Conservation (phyloP, 176 grass and related monocot species). For the Ampelocalamus luodianensis region DNA sequence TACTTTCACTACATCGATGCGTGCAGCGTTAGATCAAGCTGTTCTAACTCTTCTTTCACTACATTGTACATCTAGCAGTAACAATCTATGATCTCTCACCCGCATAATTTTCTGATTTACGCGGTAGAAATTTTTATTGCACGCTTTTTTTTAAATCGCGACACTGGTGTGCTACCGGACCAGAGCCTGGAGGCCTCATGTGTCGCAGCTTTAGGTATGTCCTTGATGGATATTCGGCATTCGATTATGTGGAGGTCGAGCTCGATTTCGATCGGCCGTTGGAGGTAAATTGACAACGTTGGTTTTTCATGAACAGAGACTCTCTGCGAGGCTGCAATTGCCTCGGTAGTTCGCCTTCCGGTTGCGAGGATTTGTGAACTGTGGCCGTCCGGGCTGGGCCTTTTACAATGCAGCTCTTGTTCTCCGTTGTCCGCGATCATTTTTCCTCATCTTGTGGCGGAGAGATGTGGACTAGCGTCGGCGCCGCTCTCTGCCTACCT, state of each 20-base stretch:
- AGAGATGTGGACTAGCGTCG: not conserved
- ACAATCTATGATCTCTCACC: too few relatives aligned
- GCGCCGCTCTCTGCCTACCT: not conserved
- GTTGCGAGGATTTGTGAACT: not conserved
- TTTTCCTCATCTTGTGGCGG: not conserved
- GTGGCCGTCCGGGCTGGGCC: not conserved
- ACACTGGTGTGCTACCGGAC: not conserved
- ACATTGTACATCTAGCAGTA: too few relatives aligned
- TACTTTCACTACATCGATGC: too few relatives aligned
- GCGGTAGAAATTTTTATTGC: too few relatives aligned
- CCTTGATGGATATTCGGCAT: constrained; percentile 32
- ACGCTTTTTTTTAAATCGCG: too few relatives aligned
- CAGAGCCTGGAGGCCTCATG: not conserved
- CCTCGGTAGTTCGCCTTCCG: not conserved
- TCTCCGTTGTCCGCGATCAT: not conserved
- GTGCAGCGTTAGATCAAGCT: too few relatives aligned
- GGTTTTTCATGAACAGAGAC: not conserved
- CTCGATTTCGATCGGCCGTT: not conserved
- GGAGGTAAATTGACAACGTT: not conserved
- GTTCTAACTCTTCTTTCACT: too few relatives aligned
- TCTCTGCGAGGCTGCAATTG: not conserved
- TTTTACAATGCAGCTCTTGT: not conserved
- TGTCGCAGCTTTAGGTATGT: not conserved
- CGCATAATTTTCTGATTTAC: too few relatives aligned
- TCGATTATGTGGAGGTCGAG: constrained; percentile 2